Evolutionary conservation across 2,329 filamentous ascomycete genomes (phyloP), one percentile per base, ranked within the genome.

Genomic region (Claviceps maximensis): DNA sequence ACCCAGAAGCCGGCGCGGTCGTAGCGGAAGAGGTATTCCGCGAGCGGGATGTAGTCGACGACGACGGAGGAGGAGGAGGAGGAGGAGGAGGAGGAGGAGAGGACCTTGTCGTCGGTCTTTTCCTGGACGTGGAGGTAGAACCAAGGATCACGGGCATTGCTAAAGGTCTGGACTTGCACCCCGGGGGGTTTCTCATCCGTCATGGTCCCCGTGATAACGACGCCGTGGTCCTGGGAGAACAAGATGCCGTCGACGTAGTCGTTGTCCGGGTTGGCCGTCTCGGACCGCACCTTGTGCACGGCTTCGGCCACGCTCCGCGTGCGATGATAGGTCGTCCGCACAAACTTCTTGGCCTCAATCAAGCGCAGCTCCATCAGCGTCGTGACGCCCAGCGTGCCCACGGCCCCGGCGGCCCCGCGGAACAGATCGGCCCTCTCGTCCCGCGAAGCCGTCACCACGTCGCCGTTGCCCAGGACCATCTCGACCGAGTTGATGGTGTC

Each of bases 1-100:
- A 86, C 83, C 84, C 84, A 88, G 73, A 88, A 88, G 15, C 81
- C 83, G 51, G 82, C 84, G 46, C 84, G 78, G 67, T 88, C 84
- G 69, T 88, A 88, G 50, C 84, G 78, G 73, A 88, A 88, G 58
- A 87, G 79, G 64, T 88, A 88, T 63, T 87, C 84, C 41, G 79
- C 77, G 4, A 87, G 69, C 0, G 84, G 84, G 42, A 87, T 76
- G 59, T 80, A 79, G 50, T 86, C 81, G 51, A 64, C 58, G 17
- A 60, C 53, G 8, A 61, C 52, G 47, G 57, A 10, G n/a, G 46
- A 31, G 41, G 40, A 45, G 15, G 56, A 41, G 3, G 50, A 19
- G 7, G 57, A 23, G 40, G 12, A 60, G 54, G 6, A 61, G 51
- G 53, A 63, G 53, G 51, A 56, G 46, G 49, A 33, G 29, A 4